Evolutionary conservation across 2,329 filamentous ascomycete species (phyloP).

Genomic region (Alternaria viburni): DNA sequence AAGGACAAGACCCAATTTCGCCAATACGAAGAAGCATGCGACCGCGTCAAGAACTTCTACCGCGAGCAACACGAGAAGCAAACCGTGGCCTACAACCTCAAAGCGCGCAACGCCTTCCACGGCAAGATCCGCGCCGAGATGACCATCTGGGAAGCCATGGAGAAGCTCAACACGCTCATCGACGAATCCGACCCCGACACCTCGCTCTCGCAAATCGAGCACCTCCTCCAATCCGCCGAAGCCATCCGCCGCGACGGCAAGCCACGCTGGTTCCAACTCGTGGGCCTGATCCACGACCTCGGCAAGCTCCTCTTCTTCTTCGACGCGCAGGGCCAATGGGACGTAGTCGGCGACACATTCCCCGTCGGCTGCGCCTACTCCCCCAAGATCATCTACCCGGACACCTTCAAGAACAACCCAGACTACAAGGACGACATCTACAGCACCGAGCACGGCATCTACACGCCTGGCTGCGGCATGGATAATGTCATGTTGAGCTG

Average conservation of each 20-base stretch:
- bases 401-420: slow-evolving; percentile 78
- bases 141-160: slow-evolving; percentile 90
- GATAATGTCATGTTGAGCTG: slow-evolving; percentile 90
- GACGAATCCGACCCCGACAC: slow-evolving; percentile 94
- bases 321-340: slow-evolving; percentile 87
- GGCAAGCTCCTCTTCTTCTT: slow-evolving; percentile 83
- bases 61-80: slow-evolving; percentile 73
- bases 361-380: slow-evolving; percentile 79
- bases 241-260: slow-evolving; percentile 86
- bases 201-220: slow-evolving; percentile 84
- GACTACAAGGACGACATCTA: slow-evolving; percentile 76
- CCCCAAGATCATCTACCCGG: slow-evolving; percentile 78
- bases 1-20: slow-evolving; percentile 84
- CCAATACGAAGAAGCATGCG: slow-evolving; percentile 82
- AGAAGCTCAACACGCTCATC: slow-evolving; percentile 88
- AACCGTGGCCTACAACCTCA: slow-evolving; percentile 83
- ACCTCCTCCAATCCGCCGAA: slow-evolving; percentile 86
- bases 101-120: slow-evolving; percentile 74
- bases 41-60: slow-evolving; percentile 88
- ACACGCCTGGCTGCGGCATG: slow-evolving; percentile 77
- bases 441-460: slow-evolving; percentile 79
- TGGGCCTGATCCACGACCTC: slow-evolving; percentile 78
- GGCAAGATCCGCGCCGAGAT: slow-evolving; percentile 73
- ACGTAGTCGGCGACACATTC: slow-evolving; percentile 88
- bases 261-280: slow-evolving; percentile 82